These are phyloP conservation scores for Petrea volubilis DNA, from an alignment of 257 asterid species.

Conservation along the genomic window DNA sequence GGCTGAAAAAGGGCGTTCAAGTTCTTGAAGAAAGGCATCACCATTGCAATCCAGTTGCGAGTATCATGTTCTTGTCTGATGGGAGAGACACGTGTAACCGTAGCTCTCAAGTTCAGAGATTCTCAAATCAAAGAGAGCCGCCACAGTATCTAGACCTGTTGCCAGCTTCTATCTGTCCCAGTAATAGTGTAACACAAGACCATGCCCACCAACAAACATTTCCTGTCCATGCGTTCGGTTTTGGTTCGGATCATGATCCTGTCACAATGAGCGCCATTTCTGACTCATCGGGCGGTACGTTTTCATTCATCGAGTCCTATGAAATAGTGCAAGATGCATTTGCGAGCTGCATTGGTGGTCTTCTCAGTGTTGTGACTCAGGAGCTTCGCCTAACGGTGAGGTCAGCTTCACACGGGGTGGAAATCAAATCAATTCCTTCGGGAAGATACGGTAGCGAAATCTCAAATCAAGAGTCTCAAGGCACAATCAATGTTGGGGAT, in stretches of 20 bases:
- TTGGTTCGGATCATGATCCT: conserved; percentile 50
- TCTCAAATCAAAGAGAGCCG: conserved; percentile 9
- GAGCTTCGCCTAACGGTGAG: conserved; percentile 33
- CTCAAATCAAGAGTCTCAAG: conserved; percentile 24
- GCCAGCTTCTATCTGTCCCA: conserved; percentile 33
- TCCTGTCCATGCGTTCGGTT: conserved; percentile 46
- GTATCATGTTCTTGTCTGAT: conserved; percentile 30
- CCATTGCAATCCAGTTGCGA: conserved; percentile 16
- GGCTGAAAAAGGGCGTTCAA: conserved; percentile 30
- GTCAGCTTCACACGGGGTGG: conserved; percentile 35
- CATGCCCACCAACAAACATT: conserved; percentile 1
- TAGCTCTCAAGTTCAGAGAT: background rate
- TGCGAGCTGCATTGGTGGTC: conserved; percentile 51
- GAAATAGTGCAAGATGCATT: conserved; percentile 47
- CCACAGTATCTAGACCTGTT: conserved; percentile 22
- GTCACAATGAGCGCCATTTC: conserved; percentile 43
- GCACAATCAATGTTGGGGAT: conserved; percentile 35
- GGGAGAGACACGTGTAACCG: conserved; percentile 24
- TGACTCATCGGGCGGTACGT: conserved; percentile 51
- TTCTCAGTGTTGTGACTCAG: conserved; percentile 42
- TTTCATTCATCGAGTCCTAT: conserved; percentile 41
- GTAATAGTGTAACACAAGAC: background rate
- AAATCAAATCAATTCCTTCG: conserved; percentile 33
- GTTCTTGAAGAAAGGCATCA: conserved; percentile 30
- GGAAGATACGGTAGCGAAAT: conserved; percentile 36